Percentiles rank a stretch among this genome's conserved stretches.
These are phyloP conservation scores for Geosmithia putterillii DNA, from an alignment of 2,329 filamentous ascomycete genomes.

Conservation along the genomic window DNA sequence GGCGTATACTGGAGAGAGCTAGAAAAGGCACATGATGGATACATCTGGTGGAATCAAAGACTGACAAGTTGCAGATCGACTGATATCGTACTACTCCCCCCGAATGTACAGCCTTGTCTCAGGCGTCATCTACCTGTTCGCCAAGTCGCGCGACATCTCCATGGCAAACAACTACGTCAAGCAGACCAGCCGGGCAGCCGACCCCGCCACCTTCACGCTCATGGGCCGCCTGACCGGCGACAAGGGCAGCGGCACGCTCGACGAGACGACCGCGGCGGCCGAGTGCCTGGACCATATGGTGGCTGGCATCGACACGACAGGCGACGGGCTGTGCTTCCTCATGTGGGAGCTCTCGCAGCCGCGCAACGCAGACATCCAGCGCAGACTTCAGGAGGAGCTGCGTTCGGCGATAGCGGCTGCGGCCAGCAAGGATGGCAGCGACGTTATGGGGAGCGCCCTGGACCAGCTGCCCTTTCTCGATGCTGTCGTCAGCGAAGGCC, in stretches of 20 bases:
- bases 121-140: slow-evolving; percentile 1
- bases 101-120: slow-evolving; percentile 27
- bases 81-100: slow-evolving; percentile 46
- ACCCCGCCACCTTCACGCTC: slow-evolving; percentile 6
- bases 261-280: slow-evolving; percentile 34
- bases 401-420: too few species aligned
- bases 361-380: slow-evolving; percentile 35
- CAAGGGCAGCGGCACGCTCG: slow-evolving; percentile 13
- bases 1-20: not conserved
- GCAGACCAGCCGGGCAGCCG: slow-evolving; percentile 3
- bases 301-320: slow-evolving; percentile 40
- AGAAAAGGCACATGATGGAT: not conserved
- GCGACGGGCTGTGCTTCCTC: slow-evolving; percentile 55
- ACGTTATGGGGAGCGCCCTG: slow-evolving; percentile 10
- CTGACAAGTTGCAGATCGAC: slow-evolving; percentile 36
- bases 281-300: slow-evolving; percentile 41
- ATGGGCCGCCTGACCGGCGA: slow-evolving; percentile 7
- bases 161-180: slow-evolving; percentile 5
- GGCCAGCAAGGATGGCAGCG: not conserved
- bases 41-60: not conserved
- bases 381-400: slow-evolving; percentile 28
- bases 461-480: slow-evolving; percentile 20
- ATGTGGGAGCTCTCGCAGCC: slow-evolving; percentile 60
- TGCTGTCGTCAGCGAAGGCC: slow-evolving; percentile 5
- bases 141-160: slow-evolving; percentile 4